These are phyloP conservation scores for Mycena sp. DNA, from an alignment of 1,284 basidiomycete genomes.

Conservation along the genomic window DNA sequence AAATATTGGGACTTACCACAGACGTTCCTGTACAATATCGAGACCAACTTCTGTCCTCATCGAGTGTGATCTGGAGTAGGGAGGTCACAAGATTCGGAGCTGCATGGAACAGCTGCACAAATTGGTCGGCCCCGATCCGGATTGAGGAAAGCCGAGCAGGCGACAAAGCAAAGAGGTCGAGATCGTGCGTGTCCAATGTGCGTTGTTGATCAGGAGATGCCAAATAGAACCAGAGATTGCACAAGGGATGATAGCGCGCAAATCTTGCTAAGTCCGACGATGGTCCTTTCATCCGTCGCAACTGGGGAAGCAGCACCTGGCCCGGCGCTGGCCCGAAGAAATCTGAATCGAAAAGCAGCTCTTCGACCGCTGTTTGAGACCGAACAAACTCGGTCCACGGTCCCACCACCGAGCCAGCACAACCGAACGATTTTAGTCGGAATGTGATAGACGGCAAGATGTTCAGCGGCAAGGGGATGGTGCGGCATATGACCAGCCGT, in stretches of 20 bases:
- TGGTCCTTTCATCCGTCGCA: not conserved
- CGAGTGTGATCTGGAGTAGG: not conserved
- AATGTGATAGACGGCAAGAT: not conserved
- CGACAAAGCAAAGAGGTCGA: not conserved
- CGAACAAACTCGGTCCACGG: not conserved
- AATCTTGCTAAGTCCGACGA: not conserved
- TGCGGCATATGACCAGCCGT: not conserved
- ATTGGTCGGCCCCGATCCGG: slow-evolving; percentile 2
- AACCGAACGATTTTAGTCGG: not conserved
- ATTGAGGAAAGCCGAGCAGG: not conserved
- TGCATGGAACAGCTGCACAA: not conserved
- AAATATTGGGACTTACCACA: too few relatives aligned
- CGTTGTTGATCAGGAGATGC: not conserved
- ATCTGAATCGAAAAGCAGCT: not conserved
- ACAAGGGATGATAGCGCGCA: not conserved
- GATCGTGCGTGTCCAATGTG: too few relatives aligned
- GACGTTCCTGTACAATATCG: too few relatives aligned
- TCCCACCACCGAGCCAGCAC: not conserved
- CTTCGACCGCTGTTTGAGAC: not conserved
- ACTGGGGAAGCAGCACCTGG: not conserved
- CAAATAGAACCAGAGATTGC: not conserved
- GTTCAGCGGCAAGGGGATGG: not conserved
- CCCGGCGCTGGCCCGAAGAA: not conserved
- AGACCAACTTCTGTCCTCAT: slow-evolving; percentile 5
- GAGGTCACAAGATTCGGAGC: not conserved